phyloP scores from a whole-genome alignment of 2,329 filamentous ascomycete species.

The Corinectria fuckeliana region DNA sequence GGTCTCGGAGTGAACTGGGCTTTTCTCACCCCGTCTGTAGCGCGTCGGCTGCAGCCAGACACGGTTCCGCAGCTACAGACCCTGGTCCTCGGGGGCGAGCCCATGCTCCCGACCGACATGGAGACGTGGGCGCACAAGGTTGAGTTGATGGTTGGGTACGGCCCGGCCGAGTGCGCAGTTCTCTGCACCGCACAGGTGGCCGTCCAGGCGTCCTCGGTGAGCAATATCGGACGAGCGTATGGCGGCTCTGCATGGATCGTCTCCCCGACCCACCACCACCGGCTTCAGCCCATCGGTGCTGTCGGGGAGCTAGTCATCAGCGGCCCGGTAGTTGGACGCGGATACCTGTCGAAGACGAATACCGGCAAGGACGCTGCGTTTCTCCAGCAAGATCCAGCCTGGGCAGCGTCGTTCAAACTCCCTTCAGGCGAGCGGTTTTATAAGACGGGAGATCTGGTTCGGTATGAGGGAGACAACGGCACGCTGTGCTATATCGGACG shows the following conservation, averaged over 20 bases:
- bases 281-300: conserved; percentile 2
- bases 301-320: conserved; percentile 9
- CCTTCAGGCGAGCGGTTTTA: not conserved
- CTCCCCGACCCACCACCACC: not conserved
- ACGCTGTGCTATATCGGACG: conserved; percentile 5
- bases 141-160: not conserved
- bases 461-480: conserved; percentile 1
- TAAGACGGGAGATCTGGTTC: conserved; percentile 13
- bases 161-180: conserved; percentile 2
- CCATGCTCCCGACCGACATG: not conserved
- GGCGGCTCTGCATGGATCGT: not conserved
- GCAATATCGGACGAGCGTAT: not conserved
- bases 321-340: not conserved
- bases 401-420: not conserved
- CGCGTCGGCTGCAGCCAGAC: not conserved
- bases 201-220: not conserved
- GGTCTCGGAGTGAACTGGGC: conserved; percentile 23
- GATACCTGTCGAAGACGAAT: conserved; percentile 3
- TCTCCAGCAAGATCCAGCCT: not conserved
- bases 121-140: not conserved
- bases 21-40: conserved; percentile 12
- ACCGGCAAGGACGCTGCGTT: not conserved
- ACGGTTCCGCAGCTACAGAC: not conserved
- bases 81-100: not conserved
- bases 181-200: not conserved